Conservation (phyloP, 257 asterid genomes). For the Mitragyna speciosa region DNA sequence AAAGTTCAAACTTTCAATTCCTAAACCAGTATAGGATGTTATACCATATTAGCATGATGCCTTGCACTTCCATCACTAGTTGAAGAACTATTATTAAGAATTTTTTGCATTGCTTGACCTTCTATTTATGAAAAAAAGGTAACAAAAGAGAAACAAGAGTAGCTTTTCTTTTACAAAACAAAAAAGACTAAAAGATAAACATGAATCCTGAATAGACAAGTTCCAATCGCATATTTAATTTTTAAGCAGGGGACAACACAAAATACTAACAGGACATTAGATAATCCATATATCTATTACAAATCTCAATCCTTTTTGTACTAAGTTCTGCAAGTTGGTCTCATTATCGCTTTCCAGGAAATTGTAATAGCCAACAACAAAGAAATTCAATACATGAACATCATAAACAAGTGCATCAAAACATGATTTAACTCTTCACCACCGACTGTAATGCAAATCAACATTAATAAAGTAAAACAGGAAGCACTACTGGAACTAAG, state of each 20-base stretch:
- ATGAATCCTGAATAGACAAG: not conserved
- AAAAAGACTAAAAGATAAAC: too few relatives aligned
- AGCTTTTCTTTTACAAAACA: too few relatives aligned
- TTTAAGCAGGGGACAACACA: not conserved
- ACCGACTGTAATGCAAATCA: too few relatives aligned
- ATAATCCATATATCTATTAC: not conserved
- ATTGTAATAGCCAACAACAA: not conserved
- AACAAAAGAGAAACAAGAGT: too few relatives aligned
- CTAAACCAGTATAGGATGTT: not conserved
- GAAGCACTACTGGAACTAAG: too few relatives aligned
- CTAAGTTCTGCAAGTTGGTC: not conserved
- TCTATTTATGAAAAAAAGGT: too few relatives aligned
- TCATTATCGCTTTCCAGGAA: not conserved
- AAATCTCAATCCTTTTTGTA: not conserved
- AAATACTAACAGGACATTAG: not conserved
- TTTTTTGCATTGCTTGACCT: too few relatives aligned
- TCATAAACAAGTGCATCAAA: too few relatives aligned
- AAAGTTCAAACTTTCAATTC: not conserved
- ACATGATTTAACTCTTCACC: too few relatives aligned
- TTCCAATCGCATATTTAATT: not conserved
- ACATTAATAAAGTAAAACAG: too few relatives aligned
- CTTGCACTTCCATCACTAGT: not conserved
- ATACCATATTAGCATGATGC: not conserved
- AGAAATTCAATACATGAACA: not conserved
- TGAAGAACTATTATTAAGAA: too few relatives aligned